Percentiles rank a stretch among this genome's conserved stretches.
phyloP scores from a whole-genome alignment of 345 rosid genomes.

The Erodium maritimum region DNA sequence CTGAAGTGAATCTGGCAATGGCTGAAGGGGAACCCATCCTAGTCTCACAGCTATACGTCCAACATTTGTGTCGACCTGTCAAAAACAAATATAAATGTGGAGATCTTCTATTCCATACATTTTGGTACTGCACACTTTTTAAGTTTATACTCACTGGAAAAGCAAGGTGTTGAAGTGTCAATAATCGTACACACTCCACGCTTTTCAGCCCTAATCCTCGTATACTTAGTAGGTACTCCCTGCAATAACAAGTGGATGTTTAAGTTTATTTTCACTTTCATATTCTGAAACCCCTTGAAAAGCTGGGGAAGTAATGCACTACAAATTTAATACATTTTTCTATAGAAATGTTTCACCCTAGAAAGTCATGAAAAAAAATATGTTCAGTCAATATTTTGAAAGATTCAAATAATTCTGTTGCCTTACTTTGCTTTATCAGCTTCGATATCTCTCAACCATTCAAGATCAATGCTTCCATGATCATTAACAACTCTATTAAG shows the following conservation, averaged over 20 bases:
- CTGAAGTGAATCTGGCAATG: neutral
- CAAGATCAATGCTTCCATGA: slow-evolving; percentile 8
- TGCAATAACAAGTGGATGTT: neutral
- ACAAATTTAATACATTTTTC: neutral
- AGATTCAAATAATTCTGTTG: neutral
- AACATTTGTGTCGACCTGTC: slow-evolving; percentile 1
- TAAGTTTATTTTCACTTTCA: too few relatives aligned
- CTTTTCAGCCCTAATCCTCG: slow-evolving; percentile 20
- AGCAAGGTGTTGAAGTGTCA: slow-evolving; percentile 18
- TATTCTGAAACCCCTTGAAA: neutral
- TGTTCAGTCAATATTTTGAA: neutral
- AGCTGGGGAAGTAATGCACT: neutral
- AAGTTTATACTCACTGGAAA: slow-evolving; percentile 2
- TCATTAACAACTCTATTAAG: slow-evolving; percentile 1
- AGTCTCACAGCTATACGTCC: slow-evolving; percentile 2
- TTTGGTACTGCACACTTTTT: neutral
- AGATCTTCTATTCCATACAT: too few relatives aligned
- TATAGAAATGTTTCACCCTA: too few relatives aligned
- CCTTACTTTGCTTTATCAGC: slow-evolving; percentile 6
- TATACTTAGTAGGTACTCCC: slow-evolving; percentile 4
- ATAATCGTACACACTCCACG: slow-evolving; percentile 21
- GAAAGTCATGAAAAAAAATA: neutral
- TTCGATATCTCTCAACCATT: slow-evolving; percentile 4
- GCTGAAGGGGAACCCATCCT: slow-evolving; percentile 7
- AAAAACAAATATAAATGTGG: neutral